Evolutionary conservation across 225 moss, liverwort and hornwort genomes (phyloP), one percentile per base, ranked within the genome.

Genomic region (Sphagnum contortum): DNA sequence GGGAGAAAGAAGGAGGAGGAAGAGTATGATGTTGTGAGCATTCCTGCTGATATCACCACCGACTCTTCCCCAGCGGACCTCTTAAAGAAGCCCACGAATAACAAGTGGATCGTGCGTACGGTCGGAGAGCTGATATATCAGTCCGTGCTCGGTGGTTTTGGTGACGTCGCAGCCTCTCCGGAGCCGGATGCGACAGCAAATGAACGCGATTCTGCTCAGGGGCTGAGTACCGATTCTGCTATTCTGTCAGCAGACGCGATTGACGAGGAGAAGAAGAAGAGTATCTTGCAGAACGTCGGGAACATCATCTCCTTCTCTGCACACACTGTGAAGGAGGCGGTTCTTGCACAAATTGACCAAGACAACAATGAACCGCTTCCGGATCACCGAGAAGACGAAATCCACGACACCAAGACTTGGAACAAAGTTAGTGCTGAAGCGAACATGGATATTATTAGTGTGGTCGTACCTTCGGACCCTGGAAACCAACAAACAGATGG

Each of bases 281-380:
- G 77, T 7, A 69, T 78, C 8, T 68, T 65, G 57, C 75, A 76
- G 57, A 57, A 65, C 5, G 56, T 84, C 50, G 75, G 64, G 45
- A 75, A 84, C 48, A 81, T 71, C 48, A 45, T 84, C 48, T 62
- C 75, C 1, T 62, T 66, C 48, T 81, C 81, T 44, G 84, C 78
- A 47, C 71, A 78, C 48, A 62, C 70, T 4, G 71, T 84, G 0
- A 62, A 71, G 45, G 81, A 81, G 4, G 76, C 71, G 9, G 81
- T 84, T 8, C 75, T 81, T 4, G 73, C 45, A 29, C 71, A 73
- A 51, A 52, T 14, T 58, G 9, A 52, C 3, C 52, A 52, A 52
- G 7, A 9, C 9, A 0, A 52, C 7, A 52, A 5, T 52, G 7
- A 52, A 52, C 52, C 9, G 52, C 6, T 6, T 6, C 9, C 6